These are phyloP conservation scores for Tillandsia leiboldiana DNA, from an alignment of 176 grass and related monocot genomes.

Conservation along the genomic window DNA sequence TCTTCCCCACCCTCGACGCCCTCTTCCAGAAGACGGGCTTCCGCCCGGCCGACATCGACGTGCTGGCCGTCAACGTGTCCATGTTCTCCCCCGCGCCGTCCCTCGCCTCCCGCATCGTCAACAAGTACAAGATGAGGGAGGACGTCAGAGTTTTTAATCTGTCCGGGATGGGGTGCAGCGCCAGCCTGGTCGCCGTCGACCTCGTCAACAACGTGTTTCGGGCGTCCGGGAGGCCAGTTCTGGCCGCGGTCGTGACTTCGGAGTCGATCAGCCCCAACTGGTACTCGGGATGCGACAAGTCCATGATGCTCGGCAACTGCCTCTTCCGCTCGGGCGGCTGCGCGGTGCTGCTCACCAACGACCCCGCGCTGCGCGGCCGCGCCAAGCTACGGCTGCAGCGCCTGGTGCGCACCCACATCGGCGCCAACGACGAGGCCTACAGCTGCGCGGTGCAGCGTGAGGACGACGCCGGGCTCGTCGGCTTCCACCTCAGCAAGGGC, in stretches of 20 bases:
- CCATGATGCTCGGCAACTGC: slow-evolving; percentile 97
- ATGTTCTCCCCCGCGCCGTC: slow-evolving; percentile 57
- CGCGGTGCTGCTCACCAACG: slow-evolving; percentile 66
- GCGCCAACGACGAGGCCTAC: slow-evolving; percentile 54
- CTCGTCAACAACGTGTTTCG: slow-evolving; percentile 47
- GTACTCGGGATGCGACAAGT: slow-evolving; percentile 86
- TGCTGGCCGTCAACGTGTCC: slow-evolving; percentile 59
- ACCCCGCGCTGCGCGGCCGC: slow-evolving; percentile 26
- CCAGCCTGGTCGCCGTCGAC: slow-evolving; percentile 48
- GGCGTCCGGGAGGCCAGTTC: slow-evolving; percentile 5
- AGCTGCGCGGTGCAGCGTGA: slow-evolving; percentile 27
- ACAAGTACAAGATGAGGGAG: slow-evolving; percentile 47
- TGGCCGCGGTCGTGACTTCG: slow-evolving; percentile 53
- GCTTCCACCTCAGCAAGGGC: slow-evolving; percentile 77
- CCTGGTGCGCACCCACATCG: slow-evolving; percentile 44
- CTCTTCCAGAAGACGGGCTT: slow-evolving; percentile 32
- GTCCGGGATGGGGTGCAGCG: slow-evolving; percentile 81
- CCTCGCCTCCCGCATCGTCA: slow-evolving; percentile 30
- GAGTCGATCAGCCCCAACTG: slow-evolving; percentile 78
- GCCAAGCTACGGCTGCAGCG: slow-evolving; percentile 76
- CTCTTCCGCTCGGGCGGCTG: slow-evolving; percentile 85
- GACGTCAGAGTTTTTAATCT: slow-evolving; percentile 65
- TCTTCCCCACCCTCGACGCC: slow-evolving; percentile 29
- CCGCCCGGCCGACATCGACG: slow-evolving; percentile 29
- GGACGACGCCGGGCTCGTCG: slow-evolving; percentile 55